Evolutionary conservation across 495 filamentous ascomycete genomes (phyloP).

Genomic region (Xylaria curta): DNA sequence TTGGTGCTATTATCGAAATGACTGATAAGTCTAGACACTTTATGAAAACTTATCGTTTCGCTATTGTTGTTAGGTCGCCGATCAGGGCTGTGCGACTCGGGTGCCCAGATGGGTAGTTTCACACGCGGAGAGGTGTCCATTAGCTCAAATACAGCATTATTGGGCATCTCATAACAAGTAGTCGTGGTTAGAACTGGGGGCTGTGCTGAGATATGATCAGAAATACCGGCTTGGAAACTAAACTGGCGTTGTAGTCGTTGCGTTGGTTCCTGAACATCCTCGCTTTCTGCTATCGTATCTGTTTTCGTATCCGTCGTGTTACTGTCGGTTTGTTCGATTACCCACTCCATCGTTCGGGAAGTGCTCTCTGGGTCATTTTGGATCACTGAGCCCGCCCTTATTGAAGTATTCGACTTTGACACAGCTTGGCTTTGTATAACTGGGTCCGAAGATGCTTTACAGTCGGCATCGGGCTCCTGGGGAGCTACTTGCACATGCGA

Average conservation of each 20-base stretch:
- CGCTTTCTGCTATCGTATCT: neutral
- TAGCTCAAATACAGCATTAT: slow-evolving; percentile 11
- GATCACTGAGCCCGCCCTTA: neutral
- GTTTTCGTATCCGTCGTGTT: neutral
- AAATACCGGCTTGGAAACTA: slow-evolving; percentile 17
- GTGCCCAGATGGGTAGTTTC: neutral
- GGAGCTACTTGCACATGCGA: neutral
- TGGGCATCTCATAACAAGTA: slow-evolving; percentile 13
- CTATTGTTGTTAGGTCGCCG: neutral
- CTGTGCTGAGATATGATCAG: slow-evolving; percentile 8
- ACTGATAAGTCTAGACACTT: neutral
- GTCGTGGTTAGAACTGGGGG: neutral
- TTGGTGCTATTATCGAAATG: neutral
- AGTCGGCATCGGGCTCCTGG: neutral
- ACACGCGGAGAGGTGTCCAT: slow-evolving; percentile 24
- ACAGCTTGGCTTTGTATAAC: neutral
- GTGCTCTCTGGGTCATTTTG: slow-evolving; percentile 9
- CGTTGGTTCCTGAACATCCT: neutral
- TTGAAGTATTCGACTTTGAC: slow-evolving; percentile 2
- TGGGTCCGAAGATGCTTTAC: neutral
- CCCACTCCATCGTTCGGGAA: slow-evolving; percentile 4
- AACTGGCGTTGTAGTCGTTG: slow-evolving; percentile 18
- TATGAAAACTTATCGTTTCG: neutral
- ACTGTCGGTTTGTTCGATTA: slow-evolving; percentile 2
- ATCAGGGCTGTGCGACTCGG: neutral